Percentiles rank a stretch among this genome's conserved stretches.
Evolutionary conservation across 1,139 yeast species (phyloP).

Genomic region (Lodderomyces elongisporus): DNA sequence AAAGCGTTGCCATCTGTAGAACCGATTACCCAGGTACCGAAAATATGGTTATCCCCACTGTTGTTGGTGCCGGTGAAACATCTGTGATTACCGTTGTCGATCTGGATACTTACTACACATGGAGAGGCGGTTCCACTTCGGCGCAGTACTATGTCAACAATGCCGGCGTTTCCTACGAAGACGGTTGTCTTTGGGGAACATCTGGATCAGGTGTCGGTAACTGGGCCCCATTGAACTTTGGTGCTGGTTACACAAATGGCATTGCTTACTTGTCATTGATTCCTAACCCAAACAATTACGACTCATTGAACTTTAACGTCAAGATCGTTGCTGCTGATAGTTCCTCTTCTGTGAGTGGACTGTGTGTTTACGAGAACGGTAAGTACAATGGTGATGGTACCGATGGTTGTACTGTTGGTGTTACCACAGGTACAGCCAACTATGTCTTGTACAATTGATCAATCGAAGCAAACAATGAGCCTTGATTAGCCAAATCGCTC

Average conservation of each 20-base stretch:
- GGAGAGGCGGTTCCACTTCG: slow-evolving; percentile 82
- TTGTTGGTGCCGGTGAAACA: slow-evolving; percentile 61
- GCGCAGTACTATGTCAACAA: slow-evolving; percentile 96
- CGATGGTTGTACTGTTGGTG: slow-evolving; percentile 93
- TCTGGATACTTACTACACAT: slow-evolving; percentile 67
- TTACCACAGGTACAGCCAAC: slow-evolving; percentile 74
- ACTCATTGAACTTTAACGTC: slow-evolving; percentile 77
- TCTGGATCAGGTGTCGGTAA: slow-evolving; percentile 80
- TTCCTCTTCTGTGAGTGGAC: slow-evolving; percentile 67
- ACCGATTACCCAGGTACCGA: slow-evolving; percentile 99
- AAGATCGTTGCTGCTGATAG: slow-evolving; percentile 70
- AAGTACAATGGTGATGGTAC: slow-evolving; percentile 58
- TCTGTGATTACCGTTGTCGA: slow-evolving; percentile 75
- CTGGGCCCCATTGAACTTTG: slow-evolving; percentile 97
- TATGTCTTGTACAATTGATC: slow-evolving; percentile 49
- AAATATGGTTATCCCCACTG: slow-evolving; percentile 93
- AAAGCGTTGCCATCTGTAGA: slow-evolving; percentile 84
- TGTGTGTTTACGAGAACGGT: slow-evolving; percentile 79
- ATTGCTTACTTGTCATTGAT: slow-evolving; percentile 82
- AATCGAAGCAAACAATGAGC: too few relatives aligned
- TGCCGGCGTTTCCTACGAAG: slow-evolving; percentile 84
- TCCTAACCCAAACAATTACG: slow-evolving; percentile 87
- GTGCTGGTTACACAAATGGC: slow-evolving; percentile 83
- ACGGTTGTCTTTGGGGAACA: slow-evolving; percentile 93
- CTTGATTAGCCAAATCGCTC: too few relatives aligned